A percentile compares a stretch with the other conserved stretches of the same genome.
These are phyloP conservation scores for Corchorus olitorius DNA, from an alignment of 345 rosid species.

Conservation along the genomic window DNA sequence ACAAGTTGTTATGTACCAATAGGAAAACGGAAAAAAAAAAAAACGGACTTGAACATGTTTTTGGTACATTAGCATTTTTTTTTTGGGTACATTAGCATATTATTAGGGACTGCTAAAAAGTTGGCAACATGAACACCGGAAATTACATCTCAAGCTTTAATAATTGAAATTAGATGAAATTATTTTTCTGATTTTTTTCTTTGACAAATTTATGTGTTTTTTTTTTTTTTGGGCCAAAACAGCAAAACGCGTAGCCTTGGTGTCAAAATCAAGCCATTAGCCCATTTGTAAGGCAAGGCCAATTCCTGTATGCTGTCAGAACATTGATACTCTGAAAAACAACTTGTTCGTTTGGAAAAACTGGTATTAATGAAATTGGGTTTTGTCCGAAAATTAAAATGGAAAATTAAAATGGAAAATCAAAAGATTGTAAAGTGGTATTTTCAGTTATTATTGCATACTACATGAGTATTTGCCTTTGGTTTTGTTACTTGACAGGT, in stretches of 20 bases:
- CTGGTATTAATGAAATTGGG: neutral
- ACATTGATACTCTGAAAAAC: neutral
- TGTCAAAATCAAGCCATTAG: neutral
- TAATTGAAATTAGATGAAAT: too few relatives aligned
- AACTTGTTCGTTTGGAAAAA: neutral
- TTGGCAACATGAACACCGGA: too few relatives aligned
- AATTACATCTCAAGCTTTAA: too few relatives aligned
- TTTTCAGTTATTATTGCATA: constrained; percentile 9
- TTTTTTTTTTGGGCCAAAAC: too few relatives aligned
- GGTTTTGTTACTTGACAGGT: neutral
- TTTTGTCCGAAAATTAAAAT: neutral
- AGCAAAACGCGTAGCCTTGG: neutral
- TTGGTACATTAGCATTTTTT: too few relatives aligned
- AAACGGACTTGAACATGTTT: too few relatives aligned
- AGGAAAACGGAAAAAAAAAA: too few relatives aligned
- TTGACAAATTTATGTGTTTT: too few relatives aligned
- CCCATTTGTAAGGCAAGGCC: neutral
- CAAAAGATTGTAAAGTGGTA: neutral
- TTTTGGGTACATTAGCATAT: too few relatives aligned
- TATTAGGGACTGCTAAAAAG: too few relatives aligned
- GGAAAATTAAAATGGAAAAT: neutral
- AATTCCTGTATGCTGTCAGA: neutral
- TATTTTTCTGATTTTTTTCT: too few relatives aligned
- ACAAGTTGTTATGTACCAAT: too few relatives aligned
- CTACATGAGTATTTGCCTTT: neutral